Base-by-base conservation (phyloP, 1,284 basidiomycete genomes). In the Ganoderma lingzhi region DNA sequence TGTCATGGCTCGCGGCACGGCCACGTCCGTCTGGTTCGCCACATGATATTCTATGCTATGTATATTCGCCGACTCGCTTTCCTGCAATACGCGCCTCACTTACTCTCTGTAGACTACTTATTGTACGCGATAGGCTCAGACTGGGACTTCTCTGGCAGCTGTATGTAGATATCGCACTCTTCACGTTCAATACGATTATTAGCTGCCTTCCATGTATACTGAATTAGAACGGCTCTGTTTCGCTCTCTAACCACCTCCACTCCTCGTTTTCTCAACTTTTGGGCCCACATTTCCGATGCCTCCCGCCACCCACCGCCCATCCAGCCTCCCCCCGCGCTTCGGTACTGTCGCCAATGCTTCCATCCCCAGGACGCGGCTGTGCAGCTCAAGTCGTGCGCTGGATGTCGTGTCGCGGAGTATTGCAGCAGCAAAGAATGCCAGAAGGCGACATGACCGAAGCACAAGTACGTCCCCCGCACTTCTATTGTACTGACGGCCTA, bases 391-490 rank as follows among this genome's bases (percentile, higher is more conserved):
- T 8, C 6, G 53, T 56, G 53, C 53, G 17, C 53, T 17, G 15
- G 53, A 9, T 56, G 53, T 32, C 53, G 17, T 8, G 32, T 15
- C 30, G 32, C 53, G 53, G 32, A 32, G n/a, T 67, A 67, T 28
- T 67, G 61, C n/a, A 62, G 51, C 51, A 67, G 51, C 51, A 67
- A 48, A 39, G 61, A 67, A 28, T 63, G 61, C 53, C 65, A 67
- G 53, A 63, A 56, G n/a, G 23, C 45, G n/a, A 39, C 3, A 19
- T 56, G 65, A 61, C 39, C 30, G 23, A 32, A 4, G 9, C 65
- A 67, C 19, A 62, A 42, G 65, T 66, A 53, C n/a, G 64, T 23
- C 9, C 53, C 12, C 45, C 9, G n/a, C 45, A 3, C 44, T 17
- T 19, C 17, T 45, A 6, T 10, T 48, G 1, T 6, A 2, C 6